Evolutionary conservation across 2,329 filamentous ascomycete species (phyloP), one percentile per base, ranked within the genome.

Genomic region (Verruconis gallopava): DNA sequence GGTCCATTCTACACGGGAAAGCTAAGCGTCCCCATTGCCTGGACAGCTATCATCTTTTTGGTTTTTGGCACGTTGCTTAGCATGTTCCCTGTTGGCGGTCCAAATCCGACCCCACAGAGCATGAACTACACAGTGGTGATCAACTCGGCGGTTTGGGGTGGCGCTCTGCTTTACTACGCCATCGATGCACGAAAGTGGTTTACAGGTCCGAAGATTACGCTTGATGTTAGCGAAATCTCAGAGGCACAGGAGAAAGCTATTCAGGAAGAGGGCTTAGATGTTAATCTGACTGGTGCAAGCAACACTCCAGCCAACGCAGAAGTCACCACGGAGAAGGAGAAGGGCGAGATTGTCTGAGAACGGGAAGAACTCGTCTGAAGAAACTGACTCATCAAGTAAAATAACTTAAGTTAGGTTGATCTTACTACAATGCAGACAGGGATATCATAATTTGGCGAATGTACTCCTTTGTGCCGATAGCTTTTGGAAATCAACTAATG

Each of bases 121-220:
- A 78, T 79, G 75, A 79, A 79, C 49, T 79, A 78, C 51, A 77
- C 74, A 0, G 65, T 77, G 2, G 74, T 77, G 1, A 72, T 79
- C 45, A 77, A 77, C 47, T 64, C 63, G 22, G 66, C 67, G 3
- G 67, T 79, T 1, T 79, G 75, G 75, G 58, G 68, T 12, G 72
- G 72, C 1, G 64, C 68, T 0, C 53, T 75, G 49, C 38, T 61
- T 1, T 38, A 38, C 21, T 38, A 38, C 18, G 19, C 13, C 37
- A 18, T 38, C 11, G 37, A 38, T 15, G 37, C 37, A n/a, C 5
- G 37, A 19, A 38, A 38, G 18, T 38, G 48, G 51, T 77, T 75
- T 50, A 73, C 61, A 1, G 73, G 74, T 0, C 74, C 74, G 3
- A 73, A 72, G 58, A 67, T 68, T 36, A 78, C 73, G 2, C 59